Conservation (phyloP, 495 filamentous ascomycete species). For the Aspergillus funiculosus region DNA sequence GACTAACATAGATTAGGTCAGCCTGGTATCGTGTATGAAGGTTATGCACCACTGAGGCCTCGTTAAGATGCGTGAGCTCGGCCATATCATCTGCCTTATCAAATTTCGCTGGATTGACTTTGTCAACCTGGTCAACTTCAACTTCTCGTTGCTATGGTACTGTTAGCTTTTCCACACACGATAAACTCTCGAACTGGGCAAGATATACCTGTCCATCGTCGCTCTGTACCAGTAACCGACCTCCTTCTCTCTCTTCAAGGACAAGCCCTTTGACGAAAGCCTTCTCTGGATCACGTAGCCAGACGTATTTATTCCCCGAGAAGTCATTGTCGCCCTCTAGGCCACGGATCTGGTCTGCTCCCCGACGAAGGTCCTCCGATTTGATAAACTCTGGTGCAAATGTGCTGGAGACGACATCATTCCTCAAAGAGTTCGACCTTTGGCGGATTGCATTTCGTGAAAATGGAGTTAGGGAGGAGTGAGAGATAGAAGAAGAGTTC, state of each 20-base stretch:
- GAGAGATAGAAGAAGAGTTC: conserved; percentile 50
- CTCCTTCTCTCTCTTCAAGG: conserved; percentile 67
- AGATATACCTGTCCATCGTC: conserved; percentile 78
- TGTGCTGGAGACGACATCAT: conserved; percentile 58
- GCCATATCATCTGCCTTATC: conserved; percentile 99
- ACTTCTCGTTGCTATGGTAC: conserved; percentile 71
- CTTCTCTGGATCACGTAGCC: conserved; percentile 77
- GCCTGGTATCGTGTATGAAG: conserved; percentile 88
- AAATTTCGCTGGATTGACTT: conserved; percentile 98
- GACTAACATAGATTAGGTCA: conserved; percentile 81
- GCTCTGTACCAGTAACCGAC: conserved; percentile 74
- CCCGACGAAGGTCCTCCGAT: conserved; percentile 62
- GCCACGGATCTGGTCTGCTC: conserved; percentile 61
- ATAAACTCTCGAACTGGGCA: not conserved
- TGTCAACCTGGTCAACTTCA: conserved; percentile 80
- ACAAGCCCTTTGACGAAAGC: conserved; percentile 93
- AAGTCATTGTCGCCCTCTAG: conserved; percentile 97
- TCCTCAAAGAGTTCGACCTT: conserved; percentile 58
- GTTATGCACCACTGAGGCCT: conserved; percentile 97
- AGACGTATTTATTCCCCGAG: conserved; percentile 97
- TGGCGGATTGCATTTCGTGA: conserved; percentile 26
- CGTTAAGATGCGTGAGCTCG: conserved; percentile 94
- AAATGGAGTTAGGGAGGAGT: conserved; percentile 29
- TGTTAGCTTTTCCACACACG: conserved; percentile 11
- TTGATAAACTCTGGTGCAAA: conserved; percentile 97